These are phyloP conservation scores for Knoxia roxburghii DNA, from an alignment of 257 asterid genomes.

Conservation along the genomic window DNA sequence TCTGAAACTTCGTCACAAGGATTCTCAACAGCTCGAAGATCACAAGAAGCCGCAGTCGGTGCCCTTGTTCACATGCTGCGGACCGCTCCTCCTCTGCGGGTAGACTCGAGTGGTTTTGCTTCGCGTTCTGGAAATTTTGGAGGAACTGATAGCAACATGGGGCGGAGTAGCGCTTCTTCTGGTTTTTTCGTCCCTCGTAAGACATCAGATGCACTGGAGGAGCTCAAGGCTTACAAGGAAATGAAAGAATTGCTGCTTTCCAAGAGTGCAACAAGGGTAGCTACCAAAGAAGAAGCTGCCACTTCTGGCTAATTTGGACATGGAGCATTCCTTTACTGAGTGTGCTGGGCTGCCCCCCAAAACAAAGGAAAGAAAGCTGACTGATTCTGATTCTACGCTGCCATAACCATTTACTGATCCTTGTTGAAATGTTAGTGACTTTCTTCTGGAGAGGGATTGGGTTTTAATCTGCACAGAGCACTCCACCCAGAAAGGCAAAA, in stretches of 20 bases:
- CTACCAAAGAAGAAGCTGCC: conserved; percentile 24
- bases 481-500: neutral
- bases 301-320: conserved; percentile 7
- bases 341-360: neutral
- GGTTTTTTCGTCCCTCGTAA: conserved; percentile 56
- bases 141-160: conserved; percentile 38
- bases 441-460: neutral
- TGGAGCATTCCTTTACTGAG: neutral
- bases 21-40: conserved; percentile 45
- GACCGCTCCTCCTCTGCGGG: conserved; percentile 80
- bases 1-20: conserved; percentile 55
- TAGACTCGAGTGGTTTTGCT: conserved; percentile 48
- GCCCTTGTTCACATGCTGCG: conserved; percentile 87
- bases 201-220: conserved; percentile 85
- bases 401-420: neutral
- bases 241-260: conserved; percentile 73
- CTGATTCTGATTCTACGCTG: neutral
- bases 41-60: conserved; percentile 87
- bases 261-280: conserved; percentile 44
- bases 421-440: too few species aligned
- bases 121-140: conserved; percentile 32
- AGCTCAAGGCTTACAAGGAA: conserved; percentile 63
- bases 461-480: neutral
- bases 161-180: conserved; percentile 36
- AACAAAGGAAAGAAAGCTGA: too few species aligned